Conservation (phyloP, 2,329 filamentous ascomycete species). For the Blumeriella jaapii region DNA sequence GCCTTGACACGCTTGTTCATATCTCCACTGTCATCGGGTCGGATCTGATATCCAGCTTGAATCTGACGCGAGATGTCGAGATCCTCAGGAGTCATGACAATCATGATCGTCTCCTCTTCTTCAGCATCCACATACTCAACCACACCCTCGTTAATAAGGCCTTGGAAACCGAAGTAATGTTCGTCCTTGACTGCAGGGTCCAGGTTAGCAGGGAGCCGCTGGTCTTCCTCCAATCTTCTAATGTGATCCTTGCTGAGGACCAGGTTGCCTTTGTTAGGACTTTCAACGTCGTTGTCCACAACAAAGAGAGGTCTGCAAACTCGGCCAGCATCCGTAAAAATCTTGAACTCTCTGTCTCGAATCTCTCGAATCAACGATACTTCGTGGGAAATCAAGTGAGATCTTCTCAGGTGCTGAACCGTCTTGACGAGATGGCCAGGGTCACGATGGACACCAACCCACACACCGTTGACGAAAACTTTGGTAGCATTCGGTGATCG, state of each 20-base stretch:
- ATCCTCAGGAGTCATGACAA: constrained; percentile 96
- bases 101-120: constrained; percentile 98
- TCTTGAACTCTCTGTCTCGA: constrained; percentile 93
- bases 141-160: constrained; percentile 70
- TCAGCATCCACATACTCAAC: constrained; percentile 96
- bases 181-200: constrained; percentile 45
- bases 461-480: constrained; percentile 95
- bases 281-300: constrained; percentile 72
- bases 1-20: constrained; percentile 82
- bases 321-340: constrained; percentile 92
- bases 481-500: constrained; percentile 89
- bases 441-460: constrained; percentile 91
- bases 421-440: constrained; percentile 73
- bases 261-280: constrained; percentile 63
- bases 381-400: constrained; percentile 77
- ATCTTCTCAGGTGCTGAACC: constrained; percentile 66
- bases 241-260: constrained; percentile 81
- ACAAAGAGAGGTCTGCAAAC: constrained; percentile 92
- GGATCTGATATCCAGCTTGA: constrained; percentile 50
- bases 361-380: constrained; percentile 94
- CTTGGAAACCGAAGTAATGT: constrained; percentile 73
- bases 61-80: constrained; percentile 65
- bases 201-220: constrained; percentile 48
- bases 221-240: constrained; percentile 61
- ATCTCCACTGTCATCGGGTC: constrained; percentile 54